Conservation (phyloP, 495 filamentous ascomycete species). For the Friedmanniomyces simplex region DNA sequence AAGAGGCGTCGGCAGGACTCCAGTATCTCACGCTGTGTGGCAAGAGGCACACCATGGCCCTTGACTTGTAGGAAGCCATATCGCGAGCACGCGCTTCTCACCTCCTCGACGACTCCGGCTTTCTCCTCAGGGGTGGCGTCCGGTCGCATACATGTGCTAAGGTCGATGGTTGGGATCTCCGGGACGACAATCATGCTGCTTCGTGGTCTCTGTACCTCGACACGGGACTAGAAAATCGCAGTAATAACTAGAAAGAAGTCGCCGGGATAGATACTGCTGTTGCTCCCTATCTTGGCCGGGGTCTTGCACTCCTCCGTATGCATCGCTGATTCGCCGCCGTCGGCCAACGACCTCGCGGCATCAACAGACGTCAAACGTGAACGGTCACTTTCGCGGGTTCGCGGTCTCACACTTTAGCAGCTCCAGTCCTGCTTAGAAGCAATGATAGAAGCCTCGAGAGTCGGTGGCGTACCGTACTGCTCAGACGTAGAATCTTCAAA, state of each 20-base stretch:
- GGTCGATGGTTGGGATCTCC: slow-evolving; percentile 15
- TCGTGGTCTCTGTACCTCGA: neutral
- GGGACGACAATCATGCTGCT: neutral
- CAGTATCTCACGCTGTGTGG: slow-evolving; percentile 21
- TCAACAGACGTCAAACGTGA: neutral
- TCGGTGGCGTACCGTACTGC: no score
- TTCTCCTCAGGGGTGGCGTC: neutral
- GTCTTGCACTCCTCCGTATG: no score
- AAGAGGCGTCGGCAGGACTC: slow-evolving; percentile 25
- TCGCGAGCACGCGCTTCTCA: slow-evolving; percentile 26
- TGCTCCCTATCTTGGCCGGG: neutral
- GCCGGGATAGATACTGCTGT: neutral
- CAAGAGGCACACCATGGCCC: slow-evolving; percentile 36
- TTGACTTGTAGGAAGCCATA: slow-evolving; percentile 44
- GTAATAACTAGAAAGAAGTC: neutral
- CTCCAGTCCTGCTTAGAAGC: no score
- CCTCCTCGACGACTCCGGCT: slow-evolving; percentile 24
- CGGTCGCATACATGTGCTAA: slow-evolving; percentile 8
- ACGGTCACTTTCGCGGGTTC: neutral
- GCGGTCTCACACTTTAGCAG: neutral
- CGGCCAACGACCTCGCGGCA: neutral
- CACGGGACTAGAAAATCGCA: neutral
- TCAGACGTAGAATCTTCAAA: no score
- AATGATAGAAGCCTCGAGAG: no score
- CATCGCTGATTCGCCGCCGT: neutral